Base-by-base conservation (phyloP, 345 rosid genomes). In the Euclidium syriacum region DNA sequence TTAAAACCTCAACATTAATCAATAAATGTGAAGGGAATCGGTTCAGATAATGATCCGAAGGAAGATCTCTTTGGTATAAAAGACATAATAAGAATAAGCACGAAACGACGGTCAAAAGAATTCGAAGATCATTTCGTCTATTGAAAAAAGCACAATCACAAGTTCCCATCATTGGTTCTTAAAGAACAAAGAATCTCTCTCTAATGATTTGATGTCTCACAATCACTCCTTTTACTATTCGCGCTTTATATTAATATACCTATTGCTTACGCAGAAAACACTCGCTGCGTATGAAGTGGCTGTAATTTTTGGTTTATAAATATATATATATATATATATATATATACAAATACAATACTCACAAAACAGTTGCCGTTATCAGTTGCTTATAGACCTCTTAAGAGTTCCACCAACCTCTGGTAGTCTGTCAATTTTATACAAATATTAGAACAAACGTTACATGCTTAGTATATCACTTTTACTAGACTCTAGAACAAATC, bases 111-210 rank as follows among this genome's bases (percentile, higher is more conserved):
- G 62, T 69, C 62, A 62, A 70, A 70, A 62, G 63, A 46, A 53
- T 42, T 61, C 51, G 68, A 46, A 62, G 42, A 62, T 27, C 5
- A 69, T 35, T 48, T 61, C 6, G 29, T 62, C 32, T 69, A 54
- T 15, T n/a, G n/a, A n/a, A 34, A 18, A 41, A 51, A 26, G 74
- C 62, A 69, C 52, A 69, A 61, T 70, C 68, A 62, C 44, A 53
- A 62, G 68, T 62, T 62, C 58, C 47, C 68, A 70, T 62, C 68
- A 70, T 70, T 70, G 74, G 68, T 43, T 70, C 35, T 7, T 35
- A 44, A 9, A 62, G 68, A 53, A 70, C 74, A 62, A 44, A 27
- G 20, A 20, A 70, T 62, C 8, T 52, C 43, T 53, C 51, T 53
- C 41, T 53, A 52, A 52, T 61, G 68, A 69, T 69, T 52, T 69